Percentiles rank a stretch among this genome's conserved stretches.
phyloP scores from a whole-genome alignment of 805 yeast species.

The Yarrowia divulgata region DNA sequence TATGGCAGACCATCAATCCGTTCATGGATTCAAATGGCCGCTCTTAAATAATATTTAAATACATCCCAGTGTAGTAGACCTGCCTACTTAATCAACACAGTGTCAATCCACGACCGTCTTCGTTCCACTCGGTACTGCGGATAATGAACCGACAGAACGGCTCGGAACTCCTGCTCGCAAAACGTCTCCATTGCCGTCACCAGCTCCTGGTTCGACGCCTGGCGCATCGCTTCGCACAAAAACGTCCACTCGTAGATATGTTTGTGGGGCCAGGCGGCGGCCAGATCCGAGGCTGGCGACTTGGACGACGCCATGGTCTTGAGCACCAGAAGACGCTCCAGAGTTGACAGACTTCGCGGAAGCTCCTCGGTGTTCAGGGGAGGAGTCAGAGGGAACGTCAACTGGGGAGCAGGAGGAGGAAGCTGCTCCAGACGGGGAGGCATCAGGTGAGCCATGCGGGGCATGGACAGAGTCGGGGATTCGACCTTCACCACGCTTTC shows the following conservation, averaged over 20 bases:
- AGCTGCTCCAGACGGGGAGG: constrained; percentile 18
- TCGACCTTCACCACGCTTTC: constrained; percentile 4
- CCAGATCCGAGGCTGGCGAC: background rate
- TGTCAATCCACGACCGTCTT: constrained; percentile 12
- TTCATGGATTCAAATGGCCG: constrained; percentile 1
- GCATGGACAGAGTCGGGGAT: background rate
- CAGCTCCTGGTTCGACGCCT: background rate
- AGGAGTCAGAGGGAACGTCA: constrained; percentile 33
- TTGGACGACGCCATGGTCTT: constrained; percentile 15
- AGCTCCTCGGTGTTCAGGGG: constrained; percentile 30
- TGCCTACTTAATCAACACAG: constrained; percentile 1
- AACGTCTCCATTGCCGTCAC: constrained; percentile 9
- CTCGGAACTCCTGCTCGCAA: constrained; percentile 23
- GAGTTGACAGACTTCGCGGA: background rate
- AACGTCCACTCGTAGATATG: constrained; percentile 8
- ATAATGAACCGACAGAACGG: constrained; percentile 8
- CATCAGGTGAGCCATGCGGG: background rate
- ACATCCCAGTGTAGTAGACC: no score
- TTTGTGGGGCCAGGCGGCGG: constrained; percentile 11
- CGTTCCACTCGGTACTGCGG: constrained; percentile 11
- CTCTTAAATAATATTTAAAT: constrained; percentile 20
- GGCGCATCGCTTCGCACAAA: background rate
- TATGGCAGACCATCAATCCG: background rate
- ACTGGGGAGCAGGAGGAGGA: background rate
- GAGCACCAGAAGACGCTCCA: constrained; percentile 10